Base-by-base conservation (phyloP, 1,284 basidiomycete species). In the Xerocomus amazonicus region DNA sequence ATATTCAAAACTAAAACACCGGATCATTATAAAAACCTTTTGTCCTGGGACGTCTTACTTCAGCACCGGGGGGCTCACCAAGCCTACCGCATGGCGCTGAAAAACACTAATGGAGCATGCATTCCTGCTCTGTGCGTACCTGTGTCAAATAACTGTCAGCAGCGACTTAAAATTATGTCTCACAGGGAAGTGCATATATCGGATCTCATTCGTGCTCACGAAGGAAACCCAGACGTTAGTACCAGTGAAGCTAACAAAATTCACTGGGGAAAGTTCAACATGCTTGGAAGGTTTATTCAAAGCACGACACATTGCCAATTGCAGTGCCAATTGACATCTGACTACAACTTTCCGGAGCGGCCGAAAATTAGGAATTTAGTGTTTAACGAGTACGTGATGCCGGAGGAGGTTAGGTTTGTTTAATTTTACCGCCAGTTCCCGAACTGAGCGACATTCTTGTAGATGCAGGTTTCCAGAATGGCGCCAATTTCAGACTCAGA, bases 241-340 rank as follows among this genome's bases (percentile, higher is more conserved):
- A 69, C 77, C 12, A 71, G 76, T 16, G 81, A 87, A 58, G 70
- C 77, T 6, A 70, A 63, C 31, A 84, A 83, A 66, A 86, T 91
- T 43, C 88, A 91, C 58, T 91, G 88, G 88, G 88, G 84, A 19
- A 91, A 91, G 66, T 91, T 84, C 67, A 89, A 85, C 60, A 83
- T 90, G 82, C 84, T 91, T 73, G 89, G 85, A 29, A 76, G 79
- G 50, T 89, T 90, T 62, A 82, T 91, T 53, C 77, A 78, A 48
- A 79, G 74, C 51, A 86, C 86, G 8, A 77, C 76, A 0, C 78
- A 84, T 56, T 87, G 82, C 56, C 88, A 91, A 66, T 68, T 77
- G n/a, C 82, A 85, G 53, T 90, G 86, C 60, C 75, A 75, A 43
- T 74, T 70, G 44, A 74, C 77, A 2, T 67, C 64, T 33, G 81